Percentiles rank a stretch among this genome's conserved stretches.
Conservation (phyloP, 768 basidiomycete species). For the Amanita phalloides region DNA sequence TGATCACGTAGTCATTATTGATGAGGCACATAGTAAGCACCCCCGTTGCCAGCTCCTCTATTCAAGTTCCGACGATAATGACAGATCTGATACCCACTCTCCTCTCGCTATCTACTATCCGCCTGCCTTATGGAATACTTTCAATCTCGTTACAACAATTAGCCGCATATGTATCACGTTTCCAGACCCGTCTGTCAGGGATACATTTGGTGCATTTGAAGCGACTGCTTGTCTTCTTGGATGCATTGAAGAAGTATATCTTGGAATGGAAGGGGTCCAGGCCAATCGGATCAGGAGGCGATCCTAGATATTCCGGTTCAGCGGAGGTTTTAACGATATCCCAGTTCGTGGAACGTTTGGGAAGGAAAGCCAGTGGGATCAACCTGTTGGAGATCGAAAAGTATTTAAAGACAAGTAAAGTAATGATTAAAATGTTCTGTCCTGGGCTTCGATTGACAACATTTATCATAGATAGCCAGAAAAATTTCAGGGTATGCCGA, state of each 20-base stretch:
- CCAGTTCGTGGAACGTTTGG: constrained; percentile 54
- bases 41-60: neutral
- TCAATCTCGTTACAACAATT: constrained; percentile 64
- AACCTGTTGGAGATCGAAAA: constrained; percentile 76
- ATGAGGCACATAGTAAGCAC: constrained; percentile 90
- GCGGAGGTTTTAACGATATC: constrained; percentile 61
- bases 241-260: constrained; percentile 51
- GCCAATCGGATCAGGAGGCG: neutral
- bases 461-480: constrained; percentile 40
- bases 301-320: constrained; percentile 6
- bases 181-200: constrained; percentile 66
- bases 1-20: constrained; percentile 81
- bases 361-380: constrained; percentile 58
- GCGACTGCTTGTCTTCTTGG: constrained; percentile 65
- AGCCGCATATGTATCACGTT: constrained; percentile 63
- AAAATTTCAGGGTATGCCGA: constrained; percentile 85
- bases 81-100: constrained; percentile 84
- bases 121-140: constrained; percentile 48
- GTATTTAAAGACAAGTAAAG: constrained; percentile 82
- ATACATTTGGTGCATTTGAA: constrained; percentile 70
- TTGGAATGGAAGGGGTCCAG: constrained; percentile 39
- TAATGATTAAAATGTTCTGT: constrained; percentile 15
- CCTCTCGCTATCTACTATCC: constrained; percentile 72
- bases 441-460: neutral
- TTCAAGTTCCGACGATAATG: neutral